phyloP scores from a whole-genome alignment of 2,329 filamentous ascomycete species.

The Chaetomium globosum region DNA sequence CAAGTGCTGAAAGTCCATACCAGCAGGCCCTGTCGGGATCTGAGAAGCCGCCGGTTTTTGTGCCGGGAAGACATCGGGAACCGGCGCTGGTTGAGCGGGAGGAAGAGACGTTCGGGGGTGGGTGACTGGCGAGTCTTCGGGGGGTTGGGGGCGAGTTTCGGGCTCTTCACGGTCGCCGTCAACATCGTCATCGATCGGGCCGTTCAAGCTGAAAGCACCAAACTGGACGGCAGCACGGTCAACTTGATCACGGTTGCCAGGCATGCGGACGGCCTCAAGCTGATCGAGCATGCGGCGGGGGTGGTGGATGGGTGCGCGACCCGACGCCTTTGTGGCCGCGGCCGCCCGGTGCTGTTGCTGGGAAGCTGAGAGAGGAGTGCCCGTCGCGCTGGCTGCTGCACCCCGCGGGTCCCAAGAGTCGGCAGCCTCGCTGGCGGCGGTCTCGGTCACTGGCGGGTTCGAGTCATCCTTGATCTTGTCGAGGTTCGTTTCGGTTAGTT shows the following conservation, averaged over 20 bases:
- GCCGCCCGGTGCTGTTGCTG: slow-evolving; percentile 64
- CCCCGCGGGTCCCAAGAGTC: slow-evolving; percentile 79
- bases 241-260: slow-evolving; percentile 83
- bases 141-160: slow-evolving; percentile 90
- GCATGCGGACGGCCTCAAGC: slow-evolving; percentile 97
- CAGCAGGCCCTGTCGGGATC: slow-evolving; percentile 47
- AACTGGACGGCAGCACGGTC: slow-evolving; percentile 94
- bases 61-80: slow-evolving; percentile 58
- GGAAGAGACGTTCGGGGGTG: slow-evolving; percentile 85
- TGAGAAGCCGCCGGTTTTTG: slow-evolving; percentile 58
- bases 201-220: slow-evolving; percentile 89
- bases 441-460: slow-evolving; percentile 74
- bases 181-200: slow-evolving; percentile 74
- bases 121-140: slow-evolving; percentile 85
- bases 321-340: slow-evolving; percentile 74
- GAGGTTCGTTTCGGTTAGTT: slow-evolving; percentile 88
- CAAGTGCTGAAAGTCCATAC: slow-evolving; percentile 35
- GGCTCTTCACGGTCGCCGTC: slow-evolving; percentile 94
- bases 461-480: slow-evolving; percentile 87
- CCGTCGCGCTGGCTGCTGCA: slow-evolving; percentile 59
- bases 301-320: slow-evolving; percentile 77
- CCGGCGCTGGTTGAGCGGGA: slow-evolving; percentile 62
- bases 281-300: slow-evolving; percentile 89
- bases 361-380: slow-evolving; percentile 66
- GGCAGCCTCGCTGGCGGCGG: slow-evolving; percentile 83